Evolutionary conservation across 2,329 filamentous ascomycete genomes (phyloP).

Genomic region (Exophiala sideris): DNA sequence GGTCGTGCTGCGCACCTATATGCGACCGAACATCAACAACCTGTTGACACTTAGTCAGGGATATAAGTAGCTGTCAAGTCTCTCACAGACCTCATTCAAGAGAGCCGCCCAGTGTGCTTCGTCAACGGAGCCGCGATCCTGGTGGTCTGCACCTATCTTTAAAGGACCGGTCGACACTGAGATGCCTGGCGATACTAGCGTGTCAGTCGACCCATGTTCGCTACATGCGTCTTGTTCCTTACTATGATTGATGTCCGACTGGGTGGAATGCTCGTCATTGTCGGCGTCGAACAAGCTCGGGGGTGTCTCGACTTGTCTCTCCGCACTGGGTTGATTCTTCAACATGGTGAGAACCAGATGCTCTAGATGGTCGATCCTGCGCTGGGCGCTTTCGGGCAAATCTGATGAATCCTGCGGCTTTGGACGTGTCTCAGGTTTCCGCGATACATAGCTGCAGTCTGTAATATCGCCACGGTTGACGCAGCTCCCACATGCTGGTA

Average conservation of each 20-base stretch:
- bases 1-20: slow-evolving; percentile 67
- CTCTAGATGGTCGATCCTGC: slow-evolving; percentile 91
- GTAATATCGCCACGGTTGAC: slow-evolving; percentile 77
- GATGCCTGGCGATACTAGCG: no score
- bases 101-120: slow-evolving; percentile 80
- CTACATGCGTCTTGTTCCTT: no score
- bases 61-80: slow-evolving; percentile 61
- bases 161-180: slow-evolving; percentile 34
- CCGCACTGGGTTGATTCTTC: slow-evolving; percentile 70
- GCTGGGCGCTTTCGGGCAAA: slow-evolving; percentile 91
- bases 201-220: no score
- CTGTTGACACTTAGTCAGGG: slow-evolving; percentile 51
- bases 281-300: slow-evolving; percentile 35
- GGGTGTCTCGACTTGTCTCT: slow-evolving; percentile 56
- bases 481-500: slow-evolving; percentile 84
- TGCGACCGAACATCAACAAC: slow-evolving; percentile 16
- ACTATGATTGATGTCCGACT: no score
- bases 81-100: slow-evolving; percentile 74
- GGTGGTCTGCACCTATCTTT: slow-evolving; percentile 71
- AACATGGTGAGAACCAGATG: slow-evolving; percentile 86
- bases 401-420: slow-evolving; percentile 37
- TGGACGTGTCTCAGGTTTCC: slow-evolving; percentile 66
- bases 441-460: slow-evolving; percentile 80
- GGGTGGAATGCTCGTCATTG: slow-evolving; percentile 20
- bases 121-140: slow-evolving; percentile 74